Conservation (phyloP, 2,329 filamentous ascomycete species). For the Trichoderma sp. region DNA sequence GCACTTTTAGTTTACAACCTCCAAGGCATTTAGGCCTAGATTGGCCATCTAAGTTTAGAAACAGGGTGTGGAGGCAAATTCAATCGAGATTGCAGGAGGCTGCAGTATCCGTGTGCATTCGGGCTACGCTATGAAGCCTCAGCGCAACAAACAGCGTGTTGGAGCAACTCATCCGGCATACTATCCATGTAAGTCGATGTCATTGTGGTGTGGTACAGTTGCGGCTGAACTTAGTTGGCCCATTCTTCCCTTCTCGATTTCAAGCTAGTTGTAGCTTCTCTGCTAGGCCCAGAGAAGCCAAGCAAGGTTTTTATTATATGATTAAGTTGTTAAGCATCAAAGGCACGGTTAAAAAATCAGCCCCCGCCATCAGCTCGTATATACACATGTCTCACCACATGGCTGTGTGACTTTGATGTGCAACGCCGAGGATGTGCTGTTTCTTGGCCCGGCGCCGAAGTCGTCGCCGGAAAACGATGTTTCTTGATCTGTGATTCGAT, state of each 20-base stretch:
- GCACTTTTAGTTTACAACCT: neutral
- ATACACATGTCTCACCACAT: neutral
- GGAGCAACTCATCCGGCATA: conserved; percentile 19
- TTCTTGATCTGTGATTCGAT: conserved; percentile 1
- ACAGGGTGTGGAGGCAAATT: neutral
- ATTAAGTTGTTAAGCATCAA: conserved; percentile 27
- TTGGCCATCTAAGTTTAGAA: conserved; percentile 22
- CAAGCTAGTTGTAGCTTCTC: neutral
- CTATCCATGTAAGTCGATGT: neutral
- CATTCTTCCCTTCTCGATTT: neutral
- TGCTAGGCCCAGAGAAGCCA: neutral
- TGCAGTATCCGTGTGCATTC: neutral
- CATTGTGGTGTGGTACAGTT: conserved; percentile 24
- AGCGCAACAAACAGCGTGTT: conserved; percentile 6
- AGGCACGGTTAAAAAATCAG: conserved; percentile 15
- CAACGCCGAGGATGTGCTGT: neutral
- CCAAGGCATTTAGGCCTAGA: neutral
- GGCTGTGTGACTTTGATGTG: conserved; percentile 5
- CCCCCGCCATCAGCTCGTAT: conserved; percentile 4
- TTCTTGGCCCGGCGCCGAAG: neutral
- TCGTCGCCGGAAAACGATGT: neutral
- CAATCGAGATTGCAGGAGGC: conserved; percentile 18
- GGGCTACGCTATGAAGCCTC: conserved; percentile 14
- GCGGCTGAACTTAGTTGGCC: conserved; percentile 24
- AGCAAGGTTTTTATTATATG: conserved; percentile 13